These are phyloP conservation scores for Penicillium glabrum DNA, from an alignment of 2,329 filamentous ascomycete genomes.

Conservation along the genomic window DNA sequence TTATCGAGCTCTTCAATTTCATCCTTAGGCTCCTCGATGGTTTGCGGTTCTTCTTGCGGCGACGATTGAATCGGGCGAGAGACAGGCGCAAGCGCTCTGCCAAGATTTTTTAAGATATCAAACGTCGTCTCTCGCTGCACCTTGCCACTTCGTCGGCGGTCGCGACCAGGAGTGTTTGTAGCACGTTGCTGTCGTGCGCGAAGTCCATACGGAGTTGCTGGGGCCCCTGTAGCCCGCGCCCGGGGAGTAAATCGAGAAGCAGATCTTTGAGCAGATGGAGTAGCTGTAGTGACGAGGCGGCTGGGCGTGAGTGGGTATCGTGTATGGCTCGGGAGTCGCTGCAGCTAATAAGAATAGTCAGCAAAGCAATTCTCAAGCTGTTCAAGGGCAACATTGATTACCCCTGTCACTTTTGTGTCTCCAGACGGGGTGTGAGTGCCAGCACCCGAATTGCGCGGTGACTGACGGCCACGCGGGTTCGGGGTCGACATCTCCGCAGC, in stretches of 20 bases:
- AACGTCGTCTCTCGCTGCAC: slow-evolving; percentile 56
- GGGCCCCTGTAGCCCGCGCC: slow-evolving; percentile 35
- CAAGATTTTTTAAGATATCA: slow-evolving; percentile 54
- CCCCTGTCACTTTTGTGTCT: slow-evolving; percentile 29
- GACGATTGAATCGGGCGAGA: slow-evolving; percentile 50
- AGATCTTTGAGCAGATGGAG: slow-evolving; percentile 35
- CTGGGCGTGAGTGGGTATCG: slow-evolving; percentile 39
- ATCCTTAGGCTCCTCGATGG: slow-evolving; percentile 21
- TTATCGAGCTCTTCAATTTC: slow-evolving; percentile 50
- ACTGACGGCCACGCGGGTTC: slow-evolving; percentile 28
- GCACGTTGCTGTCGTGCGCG: slow-evolving; percentile 56
- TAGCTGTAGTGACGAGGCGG: slow-evolving; percentile 27
- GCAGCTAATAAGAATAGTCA: slow-evolving; percentile 26
- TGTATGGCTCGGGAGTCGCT: slow-evolving; percentile 32
- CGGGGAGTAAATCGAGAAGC: slow-evolving; percentile 37
- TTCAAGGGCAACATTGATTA: slow-evolving; percentile 8
- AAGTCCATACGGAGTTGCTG: slow-evolving; percentile 57
- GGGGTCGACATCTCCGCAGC: slow-evolving; percentile 28
- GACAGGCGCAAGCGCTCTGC: slow-evolving; percentile 53
- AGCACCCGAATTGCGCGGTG: slow-evolving; percentile 23
- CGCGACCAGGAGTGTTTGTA: slow-evolving; percentile 51
- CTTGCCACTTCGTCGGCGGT: slow-evolving; percentile 51
- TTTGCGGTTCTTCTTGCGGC: slow-evolving; percentile 37
- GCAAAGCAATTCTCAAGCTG: background rate
- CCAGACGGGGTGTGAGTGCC: slow-evolving; percentile 27